Base-by-base conservation (phyloP, 148 eudicot genomes). In the Selenicereus undatus region DNA sequence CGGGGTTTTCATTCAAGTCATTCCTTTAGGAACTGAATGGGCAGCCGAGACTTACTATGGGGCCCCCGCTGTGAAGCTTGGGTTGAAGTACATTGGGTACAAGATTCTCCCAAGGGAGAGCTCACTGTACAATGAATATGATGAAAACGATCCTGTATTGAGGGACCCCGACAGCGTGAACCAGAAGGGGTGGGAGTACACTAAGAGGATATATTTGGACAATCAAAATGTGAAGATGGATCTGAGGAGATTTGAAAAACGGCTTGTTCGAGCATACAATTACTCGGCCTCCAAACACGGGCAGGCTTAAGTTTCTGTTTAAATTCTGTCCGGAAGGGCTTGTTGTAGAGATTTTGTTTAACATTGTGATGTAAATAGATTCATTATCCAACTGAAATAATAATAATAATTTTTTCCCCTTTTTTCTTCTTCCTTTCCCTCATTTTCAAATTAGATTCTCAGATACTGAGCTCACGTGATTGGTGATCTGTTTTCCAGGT, bases 11-110 rank as follows among this genome's bases (percentile, higher is more conserved):
- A 91, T 96, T 36, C 99, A 93, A 83, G 89, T 96, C 16, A 65
- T 93, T 8, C 99, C 99, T 0, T 85, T 96, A 0, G 99, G 98
- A 27, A 90, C 95, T 0, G 94, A 91, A n/a, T 93, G 99, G 99
- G 94, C 95, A 0, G 91, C 99, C 6, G 93, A 92, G 78, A 91
- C 88, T 81, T 96, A 91, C 66, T 93, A 91, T 62, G 98, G 93
- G 1, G 91, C 85, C 56, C 99, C 99, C 0, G 89, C 97, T 0
- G 69, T 45, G 84, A 90, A 90, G 84, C 89, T 93, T 26, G 98
- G 97, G 16, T 82, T 93, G 80, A 92, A 80, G 87, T 96, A 96
- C 78, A 85, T 90, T 73, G 92, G 88, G 18, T 96, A 96, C 80
- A 89, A 88, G 74, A 90, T 93, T 58, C 87, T 82, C 27, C 91